Evolutionary conservation across 306 rosid species (phyloP), one percentile per base, ranked within the genome.

Genomic region (Acacia acuminata): DNA sequence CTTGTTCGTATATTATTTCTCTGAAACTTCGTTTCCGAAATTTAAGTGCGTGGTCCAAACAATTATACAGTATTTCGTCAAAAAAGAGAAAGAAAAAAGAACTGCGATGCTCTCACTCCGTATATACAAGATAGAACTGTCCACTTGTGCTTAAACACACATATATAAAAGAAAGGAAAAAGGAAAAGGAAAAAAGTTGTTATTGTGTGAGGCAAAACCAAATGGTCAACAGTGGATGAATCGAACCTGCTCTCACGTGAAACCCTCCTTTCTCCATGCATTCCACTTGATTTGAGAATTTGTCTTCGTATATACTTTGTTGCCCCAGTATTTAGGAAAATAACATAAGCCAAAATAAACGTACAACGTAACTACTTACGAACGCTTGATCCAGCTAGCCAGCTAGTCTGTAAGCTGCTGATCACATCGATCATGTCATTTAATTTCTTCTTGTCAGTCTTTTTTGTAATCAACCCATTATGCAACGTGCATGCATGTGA

Each of bases 201-300:
- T 3, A 3, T 10, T 22, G 16, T 60, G 16, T 24, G 0, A 1
- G 13, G 65, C 58, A 63, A 5, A 15, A 71, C 14, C 15, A 44
- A 82, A 76, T 25, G 27, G 50, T 82, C 56, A 70, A 76, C 25
- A 70, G 48, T 69, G 53, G 75, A 22, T 70, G 53, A 70, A 71
- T 43, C 19, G 82, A 63, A 77, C 79, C 78, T 70, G 14, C 22
- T 56, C 55, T 8, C 85, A 70, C 78, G 74, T 77, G 81, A 76
- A 55, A 36, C 73, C 47, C 73, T 63, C 44, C 51, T 77, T 36
- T 77, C 32, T 69, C 73, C 78, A 45, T 40, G 44, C 85, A 77
- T 24, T 11, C 53, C 79, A 38, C 58, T 78, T n/a, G 74, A 58
- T 58, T 58, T 58, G 7, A n/a, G 65, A 24, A 2, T 58, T 55